Evolutionary conservation across 495 filamentous ascomycete species (phyloP).

Genomic region (Jackrogersella minutella): DNA sequence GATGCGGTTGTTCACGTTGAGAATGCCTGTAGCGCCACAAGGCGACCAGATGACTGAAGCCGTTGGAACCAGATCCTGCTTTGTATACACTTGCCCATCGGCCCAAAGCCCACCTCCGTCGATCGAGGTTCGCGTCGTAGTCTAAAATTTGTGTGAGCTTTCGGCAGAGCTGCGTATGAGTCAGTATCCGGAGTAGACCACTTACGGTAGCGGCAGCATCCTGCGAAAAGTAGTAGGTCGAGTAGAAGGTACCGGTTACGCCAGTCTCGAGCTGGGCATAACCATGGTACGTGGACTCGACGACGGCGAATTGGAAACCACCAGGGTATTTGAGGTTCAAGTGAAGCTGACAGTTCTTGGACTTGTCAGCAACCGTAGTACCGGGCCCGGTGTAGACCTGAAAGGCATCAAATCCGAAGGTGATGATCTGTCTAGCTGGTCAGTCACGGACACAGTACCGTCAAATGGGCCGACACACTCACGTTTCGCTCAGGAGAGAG

Average conservation of each 20-base stretch:
- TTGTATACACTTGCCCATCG: conserved; percentile 64
- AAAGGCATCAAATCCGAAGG: conserved; percentile 65
- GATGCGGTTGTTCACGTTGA: conserved; percentile 69
- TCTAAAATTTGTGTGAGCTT: conserved; percentile 34
- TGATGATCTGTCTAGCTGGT: conserved; percentile 55
- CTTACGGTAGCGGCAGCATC: conserved; percentile 52
- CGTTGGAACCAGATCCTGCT: conserved; percentile 61
- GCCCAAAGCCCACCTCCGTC: conserved; percentile 56
- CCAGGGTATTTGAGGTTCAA: conserved; percentile 65
- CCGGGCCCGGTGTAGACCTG: conserved; percentile 64
- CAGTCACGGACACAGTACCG: background rate
- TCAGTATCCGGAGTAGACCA: background rate
- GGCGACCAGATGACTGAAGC: conserved; percentile 64
- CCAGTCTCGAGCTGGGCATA: conserved; percentile 61
- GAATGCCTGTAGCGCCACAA: conserved; percentile 63
- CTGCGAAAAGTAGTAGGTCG: conserved; percentile 67
- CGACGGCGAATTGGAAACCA: conserved; percentile 66
- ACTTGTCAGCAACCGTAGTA: conserved; percentile 47
- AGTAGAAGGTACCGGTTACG: conserved; percentile 63
- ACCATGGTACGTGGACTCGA: conserved; percentile 65
- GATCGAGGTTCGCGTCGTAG: conserved; percentile 61
- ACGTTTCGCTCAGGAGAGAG: conserved; percentile 61
- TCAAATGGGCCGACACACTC: conserved; percentile 24
- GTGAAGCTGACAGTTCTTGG: conserved; percentile 70
- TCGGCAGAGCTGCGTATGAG: background rate